A percentile compares a stretch with the other conserved stretches of the same genome.
Evolutionary conservation across 768 basidiomycete genomes (phyloP).

Genomic region (Russula emetica): DNA sequence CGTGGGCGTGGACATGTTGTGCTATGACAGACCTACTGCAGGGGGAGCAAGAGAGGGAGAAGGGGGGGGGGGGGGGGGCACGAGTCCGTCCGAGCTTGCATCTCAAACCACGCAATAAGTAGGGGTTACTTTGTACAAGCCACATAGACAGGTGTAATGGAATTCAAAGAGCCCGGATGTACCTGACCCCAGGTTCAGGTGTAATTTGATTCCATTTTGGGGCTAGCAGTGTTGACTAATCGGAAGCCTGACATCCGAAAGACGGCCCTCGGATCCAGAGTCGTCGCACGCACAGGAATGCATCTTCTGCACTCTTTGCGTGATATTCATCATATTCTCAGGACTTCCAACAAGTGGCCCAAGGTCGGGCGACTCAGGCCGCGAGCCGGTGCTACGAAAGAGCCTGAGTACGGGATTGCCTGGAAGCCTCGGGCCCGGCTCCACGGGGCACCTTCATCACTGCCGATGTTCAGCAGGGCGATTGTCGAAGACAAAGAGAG

Average conservation of each 20-base stretch:
- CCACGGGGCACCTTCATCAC: too few relatives aligned
- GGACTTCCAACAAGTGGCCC: not conserved
- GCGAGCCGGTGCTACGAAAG: not conserved
- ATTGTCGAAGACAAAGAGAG: too few relatives aligned
- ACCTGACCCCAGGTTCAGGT: not conserved
- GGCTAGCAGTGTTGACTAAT: too few relatives aligned
- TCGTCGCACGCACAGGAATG: not conserved
- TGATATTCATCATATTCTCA: not conserved
- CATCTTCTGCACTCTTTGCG: not conserved
- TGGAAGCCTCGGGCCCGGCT: too few relatives aligned
- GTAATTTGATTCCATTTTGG: not conserved
- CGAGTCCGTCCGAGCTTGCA: not conserved
- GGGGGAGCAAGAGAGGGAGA: not conserved
- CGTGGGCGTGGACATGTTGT: not conserved
- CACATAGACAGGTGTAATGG: conserved; percentile 18
- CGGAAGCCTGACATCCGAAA: not conserved
- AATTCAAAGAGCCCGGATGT: not conserved
- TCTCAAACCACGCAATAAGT: not conserved
- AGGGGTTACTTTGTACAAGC: not conserved
- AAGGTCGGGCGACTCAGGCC: not conserved
- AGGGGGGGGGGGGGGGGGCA: not conserved
- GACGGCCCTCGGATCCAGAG: not conserved
- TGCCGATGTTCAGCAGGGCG: too few relatives aligned
- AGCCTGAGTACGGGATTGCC: not conserved
- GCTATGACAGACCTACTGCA: not conserved